Conservation (phyloP, 192 early-diverging fungal genomes). For the Mortierella claussenii region DNA sequence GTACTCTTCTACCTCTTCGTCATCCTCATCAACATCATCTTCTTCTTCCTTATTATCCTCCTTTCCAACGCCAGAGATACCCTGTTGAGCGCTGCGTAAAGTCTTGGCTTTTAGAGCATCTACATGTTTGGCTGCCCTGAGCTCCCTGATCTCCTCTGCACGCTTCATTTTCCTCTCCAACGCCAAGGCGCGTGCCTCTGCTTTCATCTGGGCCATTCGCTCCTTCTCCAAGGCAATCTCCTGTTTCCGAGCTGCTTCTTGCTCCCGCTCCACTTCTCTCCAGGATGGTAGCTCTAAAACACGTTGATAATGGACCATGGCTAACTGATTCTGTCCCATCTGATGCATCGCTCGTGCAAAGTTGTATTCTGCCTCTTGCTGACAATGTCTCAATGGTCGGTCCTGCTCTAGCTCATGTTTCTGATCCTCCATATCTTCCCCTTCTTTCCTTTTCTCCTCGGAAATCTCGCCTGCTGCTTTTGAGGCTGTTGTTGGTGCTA, state of each 20-base stretch:
- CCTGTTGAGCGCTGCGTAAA: neutral
- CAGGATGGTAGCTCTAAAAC: conserved; percentile 72
- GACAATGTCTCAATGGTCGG: conserved; percentile 15
- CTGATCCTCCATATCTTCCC: neutral
- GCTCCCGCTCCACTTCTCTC: conserved; percentile 29
- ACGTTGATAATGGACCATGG: conserved; percentile 85
- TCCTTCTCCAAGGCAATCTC: neutral
- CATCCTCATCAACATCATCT: conserved; percentile 5
- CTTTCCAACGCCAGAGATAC: conserved; percentile 2
- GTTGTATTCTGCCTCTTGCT: conserved; percentile 85
- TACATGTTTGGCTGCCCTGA: neutral
- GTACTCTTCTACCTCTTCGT: neutral
- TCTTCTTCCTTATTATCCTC: conserved; percentile 4
- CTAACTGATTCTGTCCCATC: conserved; percentile 84
- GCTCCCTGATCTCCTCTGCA: conserved; percentile 16
- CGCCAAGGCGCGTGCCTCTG: neutral
- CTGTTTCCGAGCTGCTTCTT: conserved; percentile 3
- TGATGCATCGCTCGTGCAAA: conserved; percentile 90
- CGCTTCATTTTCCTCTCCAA: conserved; percentile 6
- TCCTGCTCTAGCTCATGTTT: neutral
- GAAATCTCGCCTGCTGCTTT: no score
- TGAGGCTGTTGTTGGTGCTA: neutral
- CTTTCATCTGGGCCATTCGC: neutral
- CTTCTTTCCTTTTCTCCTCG: no score
- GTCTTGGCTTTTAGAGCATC: conserved; percentile 1